Percentiles rank a stretch among this genome's conserved stretches.
These are phyloP conservation scores for Dunaliella sp. DNA, from an alignment of 139 green algal genomes.

Conservation along the genomic window DNA sequence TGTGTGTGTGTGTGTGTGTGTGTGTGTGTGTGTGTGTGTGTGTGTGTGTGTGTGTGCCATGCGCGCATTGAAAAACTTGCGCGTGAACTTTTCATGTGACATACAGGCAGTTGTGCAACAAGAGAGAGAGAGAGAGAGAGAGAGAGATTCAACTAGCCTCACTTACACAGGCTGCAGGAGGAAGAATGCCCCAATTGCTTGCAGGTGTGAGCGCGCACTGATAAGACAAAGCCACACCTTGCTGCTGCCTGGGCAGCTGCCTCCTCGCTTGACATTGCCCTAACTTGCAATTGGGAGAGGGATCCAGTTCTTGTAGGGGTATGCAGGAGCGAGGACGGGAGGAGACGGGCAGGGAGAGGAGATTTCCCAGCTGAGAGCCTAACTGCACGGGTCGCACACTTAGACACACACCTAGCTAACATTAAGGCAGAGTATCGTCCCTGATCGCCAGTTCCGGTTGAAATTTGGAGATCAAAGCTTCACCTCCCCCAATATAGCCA, in stretches of 20 bases:
- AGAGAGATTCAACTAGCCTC: neutral
- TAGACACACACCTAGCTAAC: too few species aligned
- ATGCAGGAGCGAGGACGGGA: neutral
- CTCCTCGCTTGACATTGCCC: slow-evolving; percentile 22
- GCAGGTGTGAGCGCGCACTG: slow-evolving; percentile 3
- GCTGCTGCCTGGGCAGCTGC: slow-evolving; percentile 27
- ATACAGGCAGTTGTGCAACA: too few species aligned
- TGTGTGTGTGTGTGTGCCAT: neutral
- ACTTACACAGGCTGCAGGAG: too few species aligned
- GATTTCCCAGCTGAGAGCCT: neutral
- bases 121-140: neutral
- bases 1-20: too few species aligned
- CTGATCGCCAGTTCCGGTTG: too few species aligned
- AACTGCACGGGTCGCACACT: neutral
- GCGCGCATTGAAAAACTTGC: neutral
- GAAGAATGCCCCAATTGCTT: too few species aligned
- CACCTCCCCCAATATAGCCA: neutral
- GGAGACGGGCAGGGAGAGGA: neutral
- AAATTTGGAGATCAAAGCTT: neutral
- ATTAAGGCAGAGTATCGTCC: too few species aligned
- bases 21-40: neutral
- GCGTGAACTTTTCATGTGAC: neutral
- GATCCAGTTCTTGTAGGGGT: neutral
- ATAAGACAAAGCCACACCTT: too few species aligned
- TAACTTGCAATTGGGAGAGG: slow-evolving; percentile 15